Evolutionary conservation across 257 asterid genomes (phyloP).

Genomic region (Galeopsis tetrahit): DNA sequence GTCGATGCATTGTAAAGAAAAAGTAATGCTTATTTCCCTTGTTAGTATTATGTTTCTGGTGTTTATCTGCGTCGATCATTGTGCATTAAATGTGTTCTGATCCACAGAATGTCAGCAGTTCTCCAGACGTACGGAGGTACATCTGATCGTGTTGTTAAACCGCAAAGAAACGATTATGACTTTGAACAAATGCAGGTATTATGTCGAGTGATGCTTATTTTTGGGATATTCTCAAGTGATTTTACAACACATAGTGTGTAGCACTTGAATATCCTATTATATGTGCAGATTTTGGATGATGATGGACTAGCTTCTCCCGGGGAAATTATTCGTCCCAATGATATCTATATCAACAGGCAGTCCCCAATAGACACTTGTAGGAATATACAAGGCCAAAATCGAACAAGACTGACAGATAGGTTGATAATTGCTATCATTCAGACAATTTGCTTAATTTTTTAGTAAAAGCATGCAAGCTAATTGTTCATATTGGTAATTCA

Average conservation of each 20-base stretch:
- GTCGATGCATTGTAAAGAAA: slow-evolving; percentile 92
- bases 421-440: slow-evolving; percentile 33
- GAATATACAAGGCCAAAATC: slow-evolving; percentile 31
- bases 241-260: slow-evolving; percentile 12
- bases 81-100: slow-evolving; percentile 28
- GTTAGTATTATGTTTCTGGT: slow-evolving; percentile 17
- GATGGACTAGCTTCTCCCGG: slow-evolving; percentile 99
- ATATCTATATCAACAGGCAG: slow-evolving; percentile 74
- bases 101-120: slow-evolving; percentile 62
- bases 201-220: slow-evolving; percentile 21
- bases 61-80: slow-evolving; percentile 18
- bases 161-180: slow-evolving; percentile 57
- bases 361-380: slow-evolving; percentile 57
- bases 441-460: slow-evolving; percentile 21
- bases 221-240: not conserved
- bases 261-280: slow-evolving; percentile 34
- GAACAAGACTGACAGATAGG: slow-evolving; percentile 61
- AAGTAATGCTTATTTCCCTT: slow-evolving; percentile 49
- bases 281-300: slow-evolving; percentile 75
- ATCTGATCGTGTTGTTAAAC: slow-evolving; percentile 70
- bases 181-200: slow-evolving; percentile 76
- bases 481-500: slow-evolving; percentile 38
- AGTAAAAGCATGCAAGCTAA: slow-evolving; percentile 20
- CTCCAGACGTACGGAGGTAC: slow-evolving; percentile 55
- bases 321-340: slow-evolving; percentile 68